These are phyloP conservation scores for Rhodomyrtus tomentosa DNA, from an alignment of 345 rosid species.

Conservation along the genomic window DNA sequence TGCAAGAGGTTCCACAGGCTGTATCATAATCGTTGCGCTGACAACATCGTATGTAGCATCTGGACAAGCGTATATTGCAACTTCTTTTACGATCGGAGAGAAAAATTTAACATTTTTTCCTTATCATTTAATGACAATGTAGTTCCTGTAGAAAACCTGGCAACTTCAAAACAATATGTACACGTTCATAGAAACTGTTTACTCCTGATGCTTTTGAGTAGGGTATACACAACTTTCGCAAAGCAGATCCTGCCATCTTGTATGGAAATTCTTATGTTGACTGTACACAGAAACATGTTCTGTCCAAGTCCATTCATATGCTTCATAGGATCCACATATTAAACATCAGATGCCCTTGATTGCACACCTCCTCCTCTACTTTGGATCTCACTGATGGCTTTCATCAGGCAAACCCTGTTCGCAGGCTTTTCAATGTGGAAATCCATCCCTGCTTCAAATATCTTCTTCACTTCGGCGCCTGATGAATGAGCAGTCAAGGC, in stretches of 20 bases:
- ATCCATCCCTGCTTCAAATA: slow-evolving; percentile 54
- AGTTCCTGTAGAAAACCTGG: neutral
- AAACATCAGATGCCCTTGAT: neutral
- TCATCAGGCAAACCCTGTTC: slow-evolving; percentile 10
- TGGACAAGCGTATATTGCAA: neutral
- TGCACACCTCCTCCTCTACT: neutral
- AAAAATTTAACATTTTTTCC: neutral
- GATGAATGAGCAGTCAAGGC: slow-evolving; percentile 51
- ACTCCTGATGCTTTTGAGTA: neutral
- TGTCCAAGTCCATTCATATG: neutral
- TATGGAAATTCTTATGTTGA: neutral
- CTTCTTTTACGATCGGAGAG: neutral
- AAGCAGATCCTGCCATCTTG: neutral
- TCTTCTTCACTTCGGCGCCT: slow-evolving; percentile 21
- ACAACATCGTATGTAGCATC: neutral
- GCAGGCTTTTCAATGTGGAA: slow-evolving; percentile 32
- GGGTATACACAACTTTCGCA: neutral
- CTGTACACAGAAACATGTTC: neutral
- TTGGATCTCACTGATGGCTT: slow-evolving; percentile 10
- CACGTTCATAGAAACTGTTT: neutral
- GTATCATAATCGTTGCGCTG: neutral
- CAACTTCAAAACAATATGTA: neutral
- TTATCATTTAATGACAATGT: neutral
- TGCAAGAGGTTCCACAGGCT: neutral
- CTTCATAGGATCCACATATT: neutral